Conservation (phyloP, 768 basidiomycete species). For the Amanita jacksonii region DNA sequence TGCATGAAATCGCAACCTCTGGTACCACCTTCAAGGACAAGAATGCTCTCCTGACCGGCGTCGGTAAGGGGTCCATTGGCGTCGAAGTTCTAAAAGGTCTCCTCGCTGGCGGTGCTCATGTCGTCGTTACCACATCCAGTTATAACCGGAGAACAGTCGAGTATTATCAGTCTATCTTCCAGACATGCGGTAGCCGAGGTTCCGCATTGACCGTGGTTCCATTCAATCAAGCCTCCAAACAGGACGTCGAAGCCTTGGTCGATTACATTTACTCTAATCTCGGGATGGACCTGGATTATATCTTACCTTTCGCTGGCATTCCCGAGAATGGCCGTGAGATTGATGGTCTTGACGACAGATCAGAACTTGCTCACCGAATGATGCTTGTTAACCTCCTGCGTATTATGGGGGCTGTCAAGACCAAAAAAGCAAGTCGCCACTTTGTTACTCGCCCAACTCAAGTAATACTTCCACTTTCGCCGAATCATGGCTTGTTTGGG, state of each 20-base stretch:
- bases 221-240: constrained; percentile 98
- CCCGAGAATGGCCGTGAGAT: constrained; percentile 99
- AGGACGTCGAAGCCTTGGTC: constrained; percentile 95
- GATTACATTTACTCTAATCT: constrained; percentile 97
- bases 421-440: constrained; percentile 93
- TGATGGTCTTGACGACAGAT: constrained; percentile 92
- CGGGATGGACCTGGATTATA: constrained; percentile 95
- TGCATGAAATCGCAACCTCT: constrained; percentile 97
- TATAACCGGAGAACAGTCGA: constrained; percentile 94
- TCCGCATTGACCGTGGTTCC: constrained; percentile 97
- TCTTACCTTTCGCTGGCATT: constrained; percentile 96
- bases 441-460: constrained; percentile 98
- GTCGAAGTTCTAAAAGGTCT: constrained; percentile 97
- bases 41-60: constrained; percentile 95
- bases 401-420: constrained; percentile 94
- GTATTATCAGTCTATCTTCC: constrained; percentile 98
- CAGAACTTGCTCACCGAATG: constrained; percentile 96
- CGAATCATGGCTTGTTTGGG: constrained; percentile 96
- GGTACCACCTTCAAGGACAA: constrained; percentile 99
- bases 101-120: constrained; percentile 91
- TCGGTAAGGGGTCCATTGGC: constrained; percentile 96
- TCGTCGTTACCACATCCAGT: constrained; percentile 96
- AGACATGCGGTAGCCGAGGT: constrained; percentile 87
- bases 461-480: constrained; percentile 94
- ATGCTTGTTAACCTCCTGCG: constrained; percentile 97